phyloP scores from a whole-genome alignment of 176 grass and related monocot species.

The Raddia distichophylla region DNA sequence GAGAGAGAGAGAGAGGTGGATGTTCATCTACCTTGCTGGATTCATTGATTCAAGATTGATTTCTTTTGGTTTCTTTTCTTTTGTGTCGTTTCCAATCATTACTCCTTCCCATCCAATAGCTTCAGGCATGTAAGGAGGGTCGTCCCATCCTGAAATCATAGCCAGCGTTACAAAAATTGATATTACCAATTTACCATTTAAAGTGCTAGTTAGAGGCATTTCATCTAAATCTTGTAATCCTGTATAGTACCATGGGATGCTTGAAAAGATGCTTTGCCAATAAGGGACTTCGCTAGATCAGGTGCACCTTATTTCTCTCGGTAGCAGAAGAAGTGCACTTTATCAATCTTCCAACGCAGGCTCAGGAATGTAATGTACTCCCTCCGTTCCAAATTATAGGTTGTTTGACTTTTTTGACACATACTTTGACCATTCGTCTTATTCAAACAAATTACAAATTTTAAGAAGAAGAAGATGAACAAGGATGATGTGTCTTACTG shows the following conservation, averaged over 20 bases:
- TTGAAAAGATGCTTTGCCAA: conserved; percentile 73
- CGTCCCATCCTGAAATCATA: conserved; percentile 53
- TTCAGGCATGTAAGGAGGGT: conserved; percentile 68
- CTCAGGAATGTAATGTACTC: conserved; percentile 72
- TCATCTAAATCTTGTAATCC: neutral
- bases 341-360: conserved; percentile 69
- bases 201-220: neutral
- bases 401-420: too few relatives aligned
- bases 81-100: conserved; percentile 38
- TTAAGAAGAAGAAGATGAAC: too few relatives aligned
- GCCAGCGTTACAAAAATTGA: conserved; percentile 17
- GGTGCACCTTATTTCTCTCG: conserved; percentile 60
- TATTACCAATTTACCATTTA: neutral
- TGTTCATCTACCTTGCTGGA: conserved; percentile 59
- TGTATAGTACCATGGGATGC: conserved; percentile 59
- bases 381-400: too few relatives aligned
- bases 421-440: too few relatives aligned
- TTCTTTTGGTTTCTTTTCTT: conserved; percentile 46
- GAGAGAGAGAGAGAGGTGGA: too few relatives aligned
- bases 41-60: conserved; percentile 66
- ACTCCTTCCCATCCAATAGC: conserved; percentile 86
- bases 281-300: conserved; percentile 64
- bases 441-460: too few relatives aligned
- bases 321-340: conserved; percentile 82
- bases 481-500: too few relatives aligned